Base-by-base conservation (phyloP, 2,329 filamentous ascomycete species). In the Aureobasidium namibiae region DNA sequence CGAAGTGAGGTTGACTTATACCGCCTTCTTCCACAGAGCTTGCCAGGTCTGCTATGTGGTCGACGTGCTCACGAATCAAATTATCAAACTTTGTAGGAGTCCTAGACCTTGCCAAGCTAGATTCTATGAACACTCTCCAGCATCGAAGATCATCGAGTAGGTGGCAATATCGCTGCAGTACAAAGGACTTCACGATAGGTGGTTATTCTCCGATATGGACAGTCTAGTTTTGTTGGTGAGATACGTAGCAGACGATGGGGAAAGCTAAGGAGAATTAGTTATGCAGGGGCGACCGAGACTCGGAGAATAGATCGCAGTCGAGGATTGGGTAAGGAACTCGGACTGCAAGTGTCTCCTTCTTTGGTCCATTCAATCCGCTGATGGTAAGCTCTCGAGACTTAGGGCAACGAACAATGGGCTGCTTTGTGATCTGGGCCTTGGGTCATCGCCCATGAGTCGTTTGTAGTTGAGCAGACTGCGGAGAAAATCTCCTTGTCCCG, bases 401-500 rank as follows among this genome's bases (percentile, higher is more conserved):
- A 38, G 48, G 23, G 23, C 34, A 29, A 26, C 3, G 13, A 36
- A 50, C 34, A 52, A 38, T 36, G 13, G 18, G 36, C 46, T 34
- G 13, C 31, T 49, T 16, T 24, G 13, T 33, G 46, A 13, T 6
- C 46, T 49, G 31, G 29, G 23, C 14, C 34, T n/a, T 48, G 44
- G 26, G 29, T 18, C 44, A 26, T 45, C 29, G 14, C 4, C 31
- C 45, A 21, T 45, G 13, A 29, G 14, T 45, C 42, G 23, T 45
- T 26, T 29, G 48, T 39, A 23, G 21, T 26, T 52, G 33, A 26
- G 48, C 8, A 31, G 23, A 48, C 31, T 38, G 54, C 34, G 54
- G 54, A 57, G 54, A 57, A n/a, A n/a, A n/a, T n/a, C n/a, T n/a
- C n/a, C n/a, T 39, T 57, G 33, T 44, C 23, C 16, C 26, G 39